A percentile compares a stretch with the other conserved stretches of the same genome.
These are phyloP conservation scores for Viridothelium virens DNA, from an alignment of 495 filamentous ascomycete genomes.

Conservation along the genomic window DNA sequence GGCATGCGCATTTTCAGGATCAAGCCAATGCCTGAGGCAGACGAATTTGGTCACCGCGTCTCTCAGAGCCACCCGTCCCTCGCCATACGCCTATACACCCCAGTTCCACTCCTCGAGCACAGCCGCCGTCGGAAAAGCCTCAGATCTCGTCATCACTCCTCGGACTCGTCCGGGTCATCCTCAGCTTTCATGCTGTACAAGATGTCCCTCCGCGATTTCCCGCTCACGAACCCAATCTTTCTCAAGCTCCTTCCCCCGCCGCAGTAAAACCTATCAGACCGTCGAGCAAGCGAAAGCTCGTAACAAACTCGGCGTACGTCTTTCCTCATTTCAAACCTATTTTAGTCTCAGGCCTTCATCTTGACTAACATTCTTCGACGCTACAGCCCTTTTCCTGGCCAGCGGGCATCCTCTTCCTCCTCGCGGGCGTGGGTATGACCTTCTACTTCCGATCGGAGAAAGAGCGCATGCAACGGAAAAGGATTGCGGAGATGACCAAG, in stretches of 20 bases:
- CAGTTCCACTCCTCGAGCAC: neutral
- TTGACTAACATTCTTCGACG: no score
- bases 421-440: slow-evolving; percentile 65
- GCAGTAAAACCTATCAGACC: slow-evolving; percentile 22
- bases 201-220: neutral
- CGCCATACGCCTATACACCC: neutral
- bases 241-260: slow-evolving; percentile 17
- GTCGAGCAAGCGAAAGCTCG: slow-evolving; percentile 27
- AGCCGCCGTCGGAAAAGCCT: neutral
- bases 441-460: slow-evolving; percentile 91
- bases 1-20: neutral
- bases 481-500: slow-evolving; percentile 83
- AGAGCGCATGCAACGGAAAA: slow-evolving; percentile 72
- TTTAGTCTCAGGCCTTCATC: no score
- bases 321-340: neutral
- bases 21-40: neutral
- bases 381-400: slow-evolving; percentile 80
- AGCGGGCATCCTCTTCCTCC: slow-evolving; percentile 76
- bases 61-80: neutral
- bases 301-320: slow-evolving; percentile 21
- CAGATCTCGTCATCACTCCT: neutral
- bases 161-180: neutral
- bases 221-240: slow-evolving; percentile 12
- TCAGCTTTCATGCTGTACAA: neutral
- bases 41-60: neutral